Evolutionary conservation across 2,329 filamentous ascomycete species (phyloP).

Genomic region (Beauveria asiatica): DNA sequence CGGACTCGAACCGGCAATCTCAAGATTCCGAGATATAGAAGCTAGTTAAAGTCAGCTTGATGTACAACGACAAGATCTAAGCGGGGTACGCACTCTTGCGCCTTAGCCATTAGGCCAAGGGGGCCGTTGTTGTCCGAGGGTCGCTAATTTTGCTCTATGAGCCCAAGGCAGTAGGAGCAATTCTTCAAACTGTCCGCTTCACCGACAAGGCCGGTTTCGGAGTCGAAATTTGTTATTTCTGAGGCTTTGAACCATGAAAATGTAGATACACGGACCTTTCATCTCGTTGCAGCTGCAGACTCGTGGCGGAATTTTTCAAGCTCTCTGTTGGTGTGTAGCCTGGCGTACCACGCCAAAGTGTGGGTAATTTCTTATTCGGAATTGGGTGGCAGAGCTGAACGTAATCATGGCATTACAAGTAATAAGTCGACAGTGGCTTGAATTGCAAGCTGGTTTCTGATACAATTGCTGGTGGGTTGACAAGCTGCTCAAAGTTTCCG

Average conservation of each 20-base stretch:
- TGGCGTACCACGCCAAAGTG: no score
- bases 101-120: slow-evolving; percentile 13
- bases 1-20: slow-evolving; percentile 12
- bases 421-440: background rate
- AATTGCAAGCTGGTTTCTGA: no score
- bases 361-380: background rate
- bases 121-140: slow-evolving; percentile 2
- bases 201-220: background rate
- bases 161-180: rapidly evolving
- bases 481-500: no score
- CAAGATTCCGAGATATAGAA: slow-evolving; percentile 10
- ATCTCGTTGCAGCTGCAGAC: no score
- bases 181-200: background rate
- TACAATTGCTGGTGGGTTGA: background rate
- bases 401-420: background rate
- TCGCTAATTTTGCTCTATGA: background rate
- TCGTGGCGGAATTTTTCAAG: no score
- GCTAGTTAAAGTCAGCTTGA: background rate
- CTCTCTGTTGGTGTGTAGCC: no score
- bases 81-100: slow-evolving; percentile 11
- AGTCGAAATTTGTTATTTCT: background rate
- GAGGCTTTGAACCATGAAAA: no score
- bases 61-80: slow-evolving; percentile 10
- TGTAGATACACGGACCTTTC: no score
- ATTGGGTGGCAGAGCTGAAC: background rate